A percentile compares a stretch with the other conserved stretches of the same genome.
Evolutionary conservation across 352 stramenopile species (phyloP).

Genomic region (Peronospora tabacina): DNA sequence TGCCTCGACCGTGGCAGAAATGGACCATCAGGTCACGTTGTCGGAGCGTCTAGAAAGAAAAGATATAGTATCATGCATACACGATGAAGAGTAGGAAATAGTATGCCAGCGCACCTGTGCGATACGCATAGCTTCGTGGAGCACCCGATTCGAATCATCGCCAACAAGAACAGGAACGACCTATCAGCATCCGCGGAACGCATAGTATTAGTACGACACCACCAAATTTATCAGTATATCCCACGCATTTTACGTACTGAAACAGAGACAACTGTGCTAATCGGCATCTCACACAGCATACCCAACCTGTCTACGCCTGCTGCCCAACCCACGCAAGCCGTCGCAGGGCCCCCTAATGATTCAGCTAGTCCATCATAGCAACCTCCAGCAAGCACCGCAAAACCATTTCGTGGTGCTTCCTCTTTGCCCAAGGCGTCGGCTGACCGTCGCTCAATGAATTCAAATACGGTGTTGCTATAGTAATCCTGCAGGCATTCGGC

Average conservation of each 20-base stretch:
- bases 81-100: neutral
- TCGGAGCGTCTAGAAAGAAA: conserved; percentile 38
- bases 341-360: conserved; percentile 48
- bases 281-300: conserved; percentile 39
- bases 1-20: conserved; percentile 69
- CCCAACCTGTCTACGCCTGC: conserved; percentile 75
- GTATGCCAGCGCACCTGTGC: conserved; percentile 32
- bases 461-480: conserved; percentile 86
- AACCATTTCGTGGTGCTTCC: conserved; percentile 31
- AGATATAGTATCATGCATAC: neutral
- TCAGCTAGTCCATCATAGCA: conserved; percentile 77
- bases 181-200: conserved; percentile 23
- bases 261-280: conserved; percentile 29
- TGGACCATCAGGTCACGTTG: conserved; percentile 59
- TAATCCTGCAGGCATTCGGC: conserved; percentile 54
- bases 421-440: conserved; percentile 3
- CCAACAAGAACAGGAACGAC: conserved; percentile 56
- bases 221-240: neutral
- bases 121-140: conserved; percentile 57
- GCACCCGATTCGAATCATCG: conserved; percentile 35
- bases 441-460: conserved; percentile 63
- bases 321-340: conserved; percentile 77
- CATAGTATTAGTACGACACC: conserved; percentile 1
- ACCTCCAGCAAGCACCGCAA: conserved; percentile 75
- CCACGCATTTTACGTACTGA: conserved; percentile 30